Evolutionary conservation across 331 rosid species (phyloP), one percentile per base, ranked within the genome.

Genomic region (Arachis monticola): DNA sequence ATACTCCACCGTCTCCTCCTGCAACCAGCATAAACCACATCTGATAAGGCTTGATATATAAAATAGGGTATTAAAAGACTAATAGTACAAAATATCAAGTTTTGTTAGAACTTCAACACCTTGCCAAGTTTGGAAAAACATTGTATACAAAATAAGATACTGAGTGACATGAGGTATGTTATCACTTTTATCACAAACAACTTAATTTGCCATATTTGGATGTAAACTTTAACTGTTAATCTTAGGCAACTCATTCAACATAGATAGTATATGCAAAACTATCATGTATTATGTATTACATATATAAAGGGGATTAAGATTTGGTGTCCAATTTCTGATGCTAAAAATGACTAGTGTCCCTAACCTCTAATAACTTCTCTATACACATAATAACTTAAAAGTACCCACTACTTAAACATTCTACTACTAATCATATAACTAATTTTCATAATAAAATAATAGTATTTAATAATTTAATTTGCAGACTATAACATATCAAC

Each of bases 1-100:
- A 32, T 89, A 88, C 32, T 90, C 88, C 79, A 88, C 84, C 0
- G 84, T 86, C 85, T 91, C 96, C 70, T 84, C 97, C 98, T 94
- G 95, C 84, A 79, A 35, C 30, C 22, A 53, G n/a, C n/a, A 8
- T 74, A 68, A 64, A 77, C 8, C 47, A 12, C 13, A 11, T 8
- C 9, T 48, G 12, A 48, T 48, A 48, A 48, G 11, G 1, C 56
- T 50, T 50, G 13, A 10, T 50, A 17, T 17, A 17, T 17, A 17
- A 17, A 50, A 4, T 10, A n/a, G 59, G n/a, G 8, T 48, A 2
- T 9, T 8, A 1, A 48, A 48, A 10, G n/a, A 10, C 4, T 48
- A 10, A 13, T 53, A 53, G 17, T 12, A 53, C n/a, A 53, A n/a
- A 53, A 3, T 53, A 35, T 35, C 40, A 35, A 35, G 40, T 35